Percentiles rank a stretch among this genome's conserved stretches.
These are phyloP conservation scores for Blastobotrys terrestris DNA, from an alignment of 805 yeast genomes.

Conservation along the genomic window DNA sequence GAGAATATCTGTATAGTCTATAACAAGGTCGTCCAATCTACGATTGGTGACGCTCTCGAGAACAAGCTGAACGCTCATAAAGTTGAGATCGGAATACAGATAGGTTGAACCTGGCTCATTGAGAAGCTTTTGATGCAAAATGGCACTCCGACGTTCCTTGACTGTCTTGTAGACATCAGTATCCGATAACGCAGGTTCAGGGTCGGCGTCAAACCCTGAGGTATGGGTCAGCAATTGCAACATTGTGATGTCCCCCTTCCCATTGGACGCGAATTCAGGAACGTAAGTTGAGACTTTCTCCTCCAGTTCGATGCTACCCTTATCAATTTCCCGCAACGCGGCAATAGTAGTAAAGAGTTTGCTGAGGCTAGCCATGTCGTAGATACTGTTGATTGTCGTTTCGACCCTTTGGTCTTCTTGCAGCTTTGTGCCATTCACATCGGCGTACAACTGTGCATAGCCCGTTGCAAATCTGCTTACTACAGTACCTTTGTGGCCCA, in stretches of 20 bases:
- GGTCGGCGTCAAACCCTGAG: slow-evolving; percentile 34
- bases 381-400: slow-evolving; percentile 8
- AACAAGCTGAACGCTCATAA: slow-evolving; percentile 17
- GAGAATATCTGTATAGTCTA: slow-evolving; percentile 22
- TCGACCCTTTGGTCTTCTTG: slow-evolving; percentile 6
- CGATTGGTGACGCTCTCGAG: slow-evolving; percentile 27
- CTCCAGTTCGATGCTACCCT: slow-evolving; percentile 6
- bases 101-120: slow-evolving; percentile 36
- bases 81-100: slow-evolving; percentile 28
- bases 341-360: slow-evolving; percentile 17
- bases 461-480: slow-evolving; percentile 12
- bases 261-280: slow-evolving; percentile 8
- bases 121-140: slow-evolving; percentile 25
- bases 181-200: slow-evolving; percentile 22
- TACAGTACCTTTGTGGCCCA: slow-evolving; percentile 4
- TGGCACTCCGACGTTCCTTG: neutral
- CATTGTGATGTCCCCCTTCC: slow-evolving; percentile 30
- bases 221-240: slow-evolving; percentile 35
- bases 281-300: slow-evolving; percentile 9
- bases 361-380: slow-evolving; percentile 11
- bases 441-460: slow-evolving; percentile 9
- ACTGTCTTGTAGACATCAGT: slow-evolving; percentile 16
- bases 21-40: slow-evolving; percentile 27
- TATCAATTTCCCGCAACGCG: slow-evolving; percentile 9
- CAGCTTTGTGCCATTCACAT: slow-evolving; percentile 9